A percentile compares a stretch with the other conserved stretches of the same genome.
phyloP scores from a whole-genome alignment of 768 basidiomycete species.

The Lactarius indigo region DNA sequence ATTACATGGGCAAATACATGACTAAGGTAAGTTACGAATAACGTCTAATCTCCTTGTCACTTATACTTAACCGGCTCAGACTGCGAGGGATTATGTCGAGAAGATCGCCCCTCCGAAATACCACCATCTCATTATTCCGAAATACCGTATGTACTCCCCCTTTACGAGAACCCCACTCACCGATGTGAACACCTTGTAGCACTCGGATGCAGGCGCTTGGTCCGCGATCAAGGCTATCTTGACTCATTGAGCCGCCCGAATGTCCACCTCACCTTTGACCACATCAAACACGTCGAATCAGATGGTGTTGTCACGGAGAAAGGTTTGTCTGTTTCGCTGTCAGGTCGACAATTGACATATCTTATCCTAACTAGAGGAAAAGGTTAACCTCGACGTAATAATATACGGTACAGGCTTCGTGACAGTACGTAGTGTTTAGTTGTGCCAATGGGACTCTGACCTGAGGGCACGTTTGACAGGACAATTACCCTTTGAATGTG shows the following conservation, averaged over 20 bases:
- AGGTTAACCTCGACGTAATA: slow-evolving; percentile 49
- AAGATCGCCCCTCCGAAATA: slow-evolving; percentile 37
- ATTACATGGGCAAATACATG: not conserved
- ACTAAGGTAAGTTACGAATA: not conserved
- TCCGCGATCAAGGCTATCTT: slow-evolving; percentile 57
- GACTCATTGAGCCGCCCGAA: slow-evolving; percentile 48
- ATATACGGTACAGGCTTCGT: slow-evolving; percentile 56
- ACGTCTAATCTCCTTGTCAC: not conserved
- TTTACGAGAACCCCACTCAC: not conserved
- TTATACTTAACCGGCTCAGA: slow-evolving; percentile 30
- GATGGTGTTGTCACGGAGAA: slow-evolving; percentile 48
- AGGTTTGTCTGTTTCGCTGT: not conserved
- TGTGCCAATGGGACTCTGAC: not conserved
- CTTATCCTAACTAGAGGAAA: slow-evolving; percentile 33
- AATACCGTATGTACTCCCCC: slow-evolving; percentile 40
- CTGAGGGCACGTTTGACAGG: not conserved
- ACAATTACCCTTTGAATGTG: slow-evolving; percentile 13
- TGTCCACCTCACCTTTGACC: slow-evolving; percentile 47
- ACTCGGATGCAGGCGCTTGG: slow-evolving; percentile 59
- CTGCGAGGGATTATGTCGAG: slow-evolving; percentile 42
- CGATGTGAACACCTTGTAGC: slow-evolving; percentile 31
- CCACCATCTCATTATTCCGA: slow-evolving; percentile 41
- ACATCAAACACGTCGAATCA: slow-evolving; percentile 44
- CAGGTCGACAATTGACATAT: not conserved
- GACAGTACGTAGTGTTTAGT: slow-evolving; percentile 34